Base-by-base conservation (phyloP, 805 yeast genomes). In the Ascoidea asiatica region DNA sequence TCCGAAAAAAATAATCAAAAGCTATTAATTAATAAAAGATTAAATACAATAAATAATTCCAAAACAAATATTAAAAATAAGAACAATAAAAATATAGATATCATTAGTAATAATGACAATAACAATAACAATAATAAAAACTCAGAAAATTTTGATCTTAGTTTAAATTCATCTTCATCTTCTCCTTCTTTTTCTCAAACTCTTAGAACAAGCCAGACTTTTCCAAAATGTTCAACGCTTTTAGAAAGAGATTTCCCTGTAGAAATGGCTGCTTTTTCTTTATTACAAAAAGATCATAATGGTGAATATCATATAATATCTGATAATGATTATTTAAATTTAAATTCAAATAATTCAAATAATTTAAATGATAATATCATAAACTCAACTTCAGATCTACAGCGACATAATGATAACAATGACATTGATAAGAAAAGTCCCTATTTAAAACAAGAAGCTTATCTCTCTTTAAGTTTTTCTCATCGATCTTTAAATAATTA, bases 241-340 rank as follows among this genome's bases (percentile, higher is more conserved):
- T 38, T 49, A n/a, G 52, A 49, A 38, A 37, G 52, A 8, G 52
- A 49, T 39, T 49, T 49, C 37, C 52, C 52, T 6, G 50, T 48
- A 21, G 52, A 49, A 29, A 49, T 49, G 20, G 38, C 47, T 8
- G 50, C 52, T 4, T 49, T 49, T 44, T 50, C 47, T 29, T 29
- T 49, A 2, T 40, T 49, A 20, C 48, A 46, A 5, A 49, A 49
- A 36, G 35, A 29, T 15, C 15, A 29, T 29, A 8, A 29, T 11
- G 35, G 35, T 15, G 15, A 29, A 8, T 29, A 29, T 29, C 35
- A 15, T 29, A 29, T 8, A 29, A 29, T 29, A 8, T 29, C 35
- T 3, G 35, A 29, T 29, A 15, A 8, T 11, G 8, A 8, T 2
- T 29, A 29, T 29, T 29, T 29, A 8, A 11, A 8, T 15, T 15